Percentiles rank a stretch among this genome's conserved stretches.
phyloP scores from a whole-genome alignment of 192 early-diverging fungal species.

The Coemansia sp. region DNA sequence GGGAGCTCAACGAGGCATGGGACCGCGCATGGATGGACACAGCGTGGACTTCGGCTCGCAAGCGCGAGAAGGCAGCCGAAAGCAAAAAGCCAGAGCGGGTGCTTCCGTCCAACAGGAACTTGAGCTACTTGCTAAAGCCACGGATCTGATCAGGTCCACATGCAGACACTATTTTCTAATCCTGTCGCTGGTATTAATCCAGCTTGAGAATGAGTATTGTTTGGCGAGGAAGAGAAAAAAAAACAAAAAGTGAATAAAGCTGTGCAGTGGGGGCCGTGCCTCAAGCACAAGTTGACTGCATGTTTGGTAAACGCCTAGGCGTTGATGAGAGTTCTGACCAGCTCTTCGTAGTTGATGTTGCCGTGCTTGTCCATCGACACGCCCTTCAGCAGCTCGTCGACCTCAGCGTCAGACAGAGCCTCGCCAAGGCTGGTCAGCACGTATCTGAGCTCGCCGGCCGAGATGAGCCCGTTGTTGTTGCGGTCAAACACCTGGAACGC shows the following conservation, averaged over 20 bases:
- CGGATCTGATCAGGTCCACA: constrained; percentile 23
- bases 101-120: constrained; percentile 40
- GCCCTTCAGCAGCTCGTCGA: constrained; percentile 77
- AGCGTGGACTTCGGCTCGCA: constrained; percentile 34
- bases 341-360: constrained; percentile 77
- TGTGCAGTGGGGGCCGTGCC: background rate
- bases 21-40: constrained; percentile 53
- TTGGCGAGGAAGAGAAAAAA: background rate
- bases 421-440: constrained; percentile 82
- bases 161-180: background rate
- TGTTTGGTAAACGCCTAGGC: constrained; percentile 14
- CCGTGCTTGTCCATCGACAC: constrained; percentile 73
- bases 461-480: constrained; percentile 72
- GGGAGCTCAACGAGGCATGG: constrained; percentile 54
- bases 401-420: constrained; percentile 71
- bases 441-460: constrained; percentile 74
- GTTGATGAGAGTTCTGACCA: constrained; percentile 48
- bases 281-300: background rate
- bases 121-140: constrained; percentile 48
- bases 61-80: constrained; percentile 14
- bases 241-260: background rate
- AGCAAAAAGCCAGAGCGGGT: constrained; percentile 20
- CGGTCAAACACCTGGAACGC: constrained; percentile 89
- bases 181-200: background rate
- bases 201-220: constrained; percentile 2